Conservation (phyloP, 2,329 filamentous ascomycete species). For the Dactylellina sp. region DNA sequence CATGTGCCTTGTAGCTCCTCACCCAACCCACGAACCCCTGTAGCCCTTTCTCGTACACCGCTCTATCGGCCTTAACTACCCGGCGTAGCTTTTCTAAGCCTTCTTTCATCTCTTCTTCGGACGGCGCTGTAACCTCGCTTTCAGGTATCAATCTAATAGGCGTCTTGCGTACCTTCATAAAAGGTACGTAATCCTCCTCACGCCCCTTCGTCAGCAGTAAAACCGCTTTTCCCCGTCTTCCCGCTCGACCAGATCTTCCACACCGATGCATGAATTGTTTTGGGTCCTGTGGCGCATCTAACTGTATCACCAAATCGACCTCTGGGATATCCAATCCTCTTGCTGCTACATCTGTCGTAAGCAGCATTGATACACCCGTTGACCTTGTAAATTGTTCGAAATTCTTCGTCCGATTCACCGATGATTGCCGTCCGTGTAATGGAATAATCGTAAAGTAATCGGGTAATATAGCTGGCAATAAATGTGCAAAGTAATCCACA, state of each 20-base stretch:
- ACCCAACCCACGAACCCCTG: conserved; percentile 94
- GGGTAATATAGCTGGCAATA: conserved; percentile 79
- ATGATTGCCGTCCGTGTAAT: conserved; percentile 90
- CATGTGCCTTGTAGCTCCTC: conserved; percentile 88
- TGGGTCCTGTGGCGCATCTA: conserved; percentile 83
- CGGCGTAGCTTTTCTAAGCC: conserved; percentile 73
- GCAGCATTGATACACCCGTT: conserved; percentile 79
- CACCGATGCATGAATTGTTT: conserved; percentile 97
- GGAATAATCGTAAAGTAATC: conserved; percentile 77
- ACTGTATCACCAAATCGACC: conserved; percentile 89
- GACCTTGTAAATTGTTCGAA: conserved; percentile 82
- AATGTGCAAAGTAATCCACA: conserved; percentile 90
- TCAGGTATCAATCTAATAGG: conserved; percentile 70
- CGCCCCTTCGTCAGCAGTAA: conserved; percentile 85
- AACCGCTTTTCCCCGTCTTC: conserved; percentile 83
- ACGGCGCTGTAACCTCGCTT: conserved; percentile 58
- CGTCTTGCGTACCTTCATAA: conserved; percentile 86
- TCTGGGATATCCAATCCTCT: conserved; percentile 91
- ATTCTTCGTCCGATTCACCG: conserved; percentile 88
- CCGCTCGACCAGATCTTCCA: conserved; percentile 92
- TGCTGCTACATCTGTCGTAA: conserved; percentile 93
- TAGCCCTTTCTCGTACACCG: conserved; percentile 86
- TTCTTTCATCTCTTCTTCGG: conserved; percentile 71
- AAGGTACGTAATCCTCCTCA: conserved; percentile 90
- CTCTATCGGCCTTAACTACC: conserved; percentile 70